These are phyloP conservation scores for Eremomyces bilateralis DNA, from an alignment of 495 filamentous ascomycete genomes.

Conservation along the genomic window DNA sequence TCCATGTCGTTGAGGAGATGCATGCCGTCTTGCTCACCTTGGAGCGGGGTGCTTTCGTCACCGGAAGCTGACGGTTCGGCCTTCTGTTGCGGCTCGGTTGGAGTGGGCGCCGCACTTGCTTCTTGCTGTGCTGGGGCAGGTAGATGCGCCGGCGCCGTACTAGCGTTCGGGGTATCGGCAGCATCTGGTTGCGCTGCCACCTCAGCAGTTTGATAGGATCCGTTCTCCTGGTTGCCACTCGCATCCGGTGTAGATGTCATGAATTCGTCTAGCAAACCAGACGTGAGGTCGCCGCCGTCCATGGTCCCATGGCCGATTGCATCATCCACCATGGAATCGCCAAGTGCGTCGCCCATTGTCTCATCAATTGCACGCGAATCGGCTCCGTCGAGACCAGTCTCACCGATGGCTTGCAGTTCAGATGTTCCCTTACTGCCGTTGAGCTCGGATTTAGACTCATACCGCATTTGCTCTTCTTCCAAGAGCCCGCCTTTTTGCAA, in stretches of 20 bases:
- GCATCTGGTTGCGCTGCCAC: too few species aligned
- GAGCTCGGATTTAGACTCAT: slow-evolving; percentile 4
- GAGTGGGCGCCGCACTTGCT: slow-evolving; percentile 7
- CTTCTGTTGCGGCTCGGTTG: background rate
- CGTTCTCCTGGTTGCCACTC: too few species aligned
- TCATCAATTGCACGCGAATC: background rate
- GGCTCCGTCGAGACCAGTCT: slow-evolving; percentile 4
- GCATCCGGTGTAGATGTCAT: slow-evolving; percentile 7
- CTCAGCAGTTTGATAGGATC: too few species aligned
- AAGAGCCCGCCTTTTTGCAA: slow-evolving; percentile 20
- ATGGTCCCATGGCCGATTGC: background rate
- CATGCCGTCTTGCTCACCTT: background rate
- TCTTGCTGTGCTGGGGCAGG: slow-evolving; percentile 9
- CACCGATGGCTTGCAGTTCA: slow-evolving; percentile 1
- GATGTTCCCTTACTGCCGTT: slow-evolving; percentile 6
- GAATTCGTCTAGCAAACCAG: slow-evolving; percentile 12
- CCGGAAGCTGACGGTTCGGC: slow-evolving; percentile 1
- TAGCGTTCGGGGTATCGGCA: slow-evolving; percentile 9
- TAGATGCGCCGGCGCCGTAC: slow-evolving; percentile 7
- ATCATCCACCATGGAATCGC: background rate
- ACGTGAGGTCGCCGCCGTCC: slow-evolving; percentile 9
- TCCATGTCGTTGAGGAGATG: slow-evolving; percentile 8
- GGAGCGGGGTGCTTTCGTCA: background rate
- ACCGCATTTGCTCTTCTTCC: slow-evolving; percentile 11
- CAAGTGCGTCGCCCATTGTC: too few species aligned